A percentile compares a stretch with the other conserved stretches of the same genome.
Conservation (phyloP, 345 rosid species). For the Crucihimalaya himalaica region DNA sequence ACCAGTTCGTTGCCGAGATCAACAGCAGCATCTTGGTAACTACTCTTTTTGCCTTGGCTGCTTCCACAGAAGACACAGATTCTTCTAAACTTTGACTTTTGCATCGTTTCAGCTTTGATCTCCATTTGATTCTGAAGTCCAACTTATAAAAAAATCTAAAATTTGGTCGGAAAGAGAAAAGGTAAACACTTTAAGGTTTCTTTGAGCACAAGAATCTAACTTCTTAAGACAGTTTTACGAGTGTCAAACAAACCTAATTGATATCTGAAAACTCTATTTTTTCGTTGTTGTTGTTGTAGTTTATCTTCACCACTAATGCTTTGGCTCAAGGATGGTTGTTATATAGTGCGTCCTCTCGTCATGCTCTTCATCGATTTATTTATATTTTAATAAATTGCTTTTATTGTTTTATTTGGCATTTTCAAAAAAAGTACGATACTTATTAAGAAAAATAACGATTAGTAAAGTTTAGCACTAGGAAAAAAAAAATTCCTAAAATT, state of each 20-base stretch:
- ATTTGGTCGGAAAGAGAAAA: slow-evolving; percentile 20
- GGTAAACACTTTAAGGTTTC: slow-evolving; percentile 24
- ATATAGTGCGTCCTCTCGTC: slow-evolving; percentile 41
- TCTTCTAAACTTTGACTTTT: slow-evolving; percentile 64
- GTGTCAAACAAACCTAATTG: slow-evolving; percentile 10
- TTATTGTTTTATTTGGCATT: slow-evolving; percentile 1
- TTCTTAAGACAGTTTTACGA: slow-evolving; percentile 24
- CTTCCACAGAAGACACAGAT: slow-evolving; percentile 90
- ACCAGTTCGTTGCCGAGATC: slow-evolving; percentile 88
- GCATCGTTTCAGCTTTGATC: slow-evolving; percentile 45
- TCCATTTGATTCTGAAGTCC: slow-evolving; percentile 43
- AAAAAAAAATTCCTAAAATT: background rate
- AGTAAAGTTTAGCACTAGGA: background rate
- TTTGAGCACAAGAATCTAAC: slow-evolving; percentile 27
- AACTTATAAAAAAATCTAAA: background rate
- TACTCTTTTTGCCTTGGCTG: slow-evolving; percentile 80
- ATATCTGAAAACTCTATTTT: slow-evolving; percentile 10
- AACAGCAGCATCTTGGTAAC: slow-evolving; percentile 89
- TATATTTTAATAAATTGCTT: background rate
- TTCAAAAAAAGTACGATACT: background rate
- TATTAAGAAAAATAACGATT: background rate
- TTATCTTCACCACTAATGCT: slow-evolving; percentile 26
- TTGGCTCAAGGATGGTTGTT: slow-evolving; percentile 33
- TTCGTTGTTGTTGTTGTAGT: slow-evolving; percentile 1
- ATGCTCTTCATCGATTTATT: slow-evolving; percentile 19